phyloP scores from a whole-genome alignment of 306 rosid genomes.

The Cucurbita ficifolia region DNA sequence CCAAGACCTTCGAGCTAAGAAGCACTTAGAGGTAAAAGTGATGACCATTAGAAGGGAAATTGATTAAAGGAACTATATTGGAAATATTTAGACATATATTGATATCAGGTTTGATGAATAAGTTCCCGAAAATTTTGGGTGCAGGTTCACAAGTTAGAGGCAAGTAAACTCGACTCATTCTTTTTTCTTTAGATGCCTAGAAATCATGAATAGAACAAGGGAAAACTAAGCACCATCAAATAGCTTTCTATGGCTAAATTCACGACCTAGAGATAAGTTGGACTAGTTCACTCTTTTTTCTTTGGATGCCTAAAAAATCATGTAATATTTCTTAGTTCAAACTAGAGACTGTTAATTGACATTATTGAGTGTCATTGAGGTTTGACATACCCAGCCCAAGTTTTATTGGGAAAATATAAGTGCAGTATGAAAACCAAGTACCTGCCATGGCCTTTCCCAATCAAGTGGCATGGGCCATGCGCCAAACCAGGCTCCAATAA shows the following conservation, averaged over 20 bases:
- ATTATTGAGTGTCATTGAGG: not conserved
- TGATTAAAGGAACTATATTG: not conserved
- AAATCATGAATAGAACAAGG: not conserved
- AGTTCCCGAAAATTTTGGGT: too few relatives aligned
- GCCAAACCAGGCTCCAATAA: slow-evolving; percentile 91
- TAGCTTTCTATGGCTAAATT: not conserved
- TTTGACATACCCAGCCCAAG: not conserved
- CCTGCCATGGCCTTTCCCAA: slow-evolving; percentile 99
- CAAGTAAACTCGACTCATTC: not conserved
- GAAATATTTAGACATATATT: not conserved
- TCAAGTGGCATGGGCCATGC: slow-evolving; percentile 99
- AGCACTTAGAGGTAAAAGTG: not conserved
- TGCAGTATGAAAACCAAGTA: slow-evolving; percentile 1
- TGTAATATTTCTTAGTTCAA: not conserved
- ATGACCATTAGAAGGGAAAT: not conserved
- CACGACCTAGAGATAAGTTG: not conserved
- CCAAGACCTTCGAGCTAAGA: not conserved
- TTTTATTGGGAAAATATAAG: not conserved
- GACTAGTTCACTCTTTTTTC: not conserved
- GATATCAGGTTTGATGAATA: not conserved
- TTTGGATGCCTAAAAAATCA: not conserved
- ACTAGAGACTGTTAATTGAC: not conserved
- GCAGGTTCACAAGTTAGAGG: not conserved
- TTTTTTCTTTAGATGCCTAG: not conserved
- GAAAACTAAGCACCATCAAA: not conserved